Base-by-base conservation (phyloP, 371 early-diverging fungal species). In the Mucor circinelloides region DNA sequence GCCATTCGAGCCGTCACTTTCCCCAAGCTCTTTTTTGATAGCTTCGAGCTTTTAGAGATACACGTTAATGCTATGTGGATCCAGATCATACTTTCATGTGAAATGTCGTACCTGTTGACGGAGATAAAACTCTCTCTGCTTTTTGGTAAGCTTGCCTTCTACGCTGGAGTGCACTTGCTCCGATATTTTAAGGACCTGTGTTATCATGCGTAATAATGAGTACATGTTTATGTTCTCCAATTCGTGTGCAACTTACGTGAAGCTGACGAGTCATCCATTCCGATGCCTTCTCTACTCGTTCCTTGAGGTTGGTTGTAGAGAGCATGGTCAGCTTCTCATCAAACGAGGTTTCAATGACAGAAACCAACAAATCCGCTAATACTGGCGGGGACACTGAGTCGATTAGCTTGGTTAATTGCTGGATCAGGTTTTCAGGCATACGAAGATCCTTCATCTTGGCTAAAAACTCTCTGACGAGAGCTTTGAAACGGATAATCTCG, bases 101-200 rank as follows among this genome's bases (percentile, higher is more conserved):
- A 40, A 40, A 17, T 40, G 40, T 50, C 25, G 25, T 68, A 64
- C 66, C 85, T 93, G 95, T 75, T 94, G 91, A n/a, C 93, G 85
- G 62, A 94, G 81, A 71, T 92, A 90, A 64, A 88, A 92, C 76
- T 95, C 95, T 32, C 92, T 82, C 66, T 93, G 94, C 75, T 91
- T 90, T 74, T 91, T 86, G 60, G 84, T 90, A 12, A 93, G 76
- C 69, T 91, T 91, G 54, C 87, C 89, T 73, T 92, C 92, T 6
- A 93, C 88, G n/a, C 87, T 91, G 9, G 89, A 84, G 67, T 92
- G 92, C 17, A 93, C 84, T 77, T 93, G 89, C 74, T 91, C 90
- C 30, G 92, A 91, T 38, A 94, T 92, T 66, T 87, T 91, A 46
- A 93, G 76, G 1, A 92, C 89, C 85, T 90, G 63, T 63, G 27